Evolutionary conservation across 116 monocot species (phyloP), one percentile per base, ranked within the genome.

Genomic region (Phalaenopsis hybrid): DNA sequence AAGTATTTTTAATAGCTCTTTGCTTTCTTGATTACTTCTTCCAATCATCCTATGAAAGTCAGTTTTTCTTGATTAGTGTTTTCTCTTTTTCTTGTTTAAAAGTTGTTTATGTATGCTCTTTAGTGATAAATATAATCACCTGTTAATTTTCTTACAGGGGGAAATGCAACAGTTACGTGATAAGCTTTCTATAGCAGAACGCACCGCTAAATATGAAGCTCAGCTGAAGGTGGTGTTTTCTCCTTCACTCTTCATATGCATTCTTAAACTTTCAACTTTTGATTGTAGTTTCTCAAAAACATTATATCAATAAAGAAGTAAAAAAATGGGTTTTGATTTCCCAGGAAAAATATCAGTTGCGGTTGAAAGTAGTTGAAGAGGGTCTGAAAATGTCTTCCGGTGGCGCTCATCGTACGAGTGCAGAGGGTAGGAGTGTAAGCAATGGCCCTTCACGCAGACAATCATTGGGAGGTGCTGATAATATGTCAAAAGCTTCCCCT

Each of bases 161-260:
- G 96, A 96, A 80, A 94, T 94, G 91, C 96, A 96, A 83, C 96
- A 94, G 81, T 91, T 96, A 37, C 85, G 94, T 23, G 96, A 96
- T 85, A 96, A 94, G 74, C 92, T 96, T 85, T 70, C 91, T 48
- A 84, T 94, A 70, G 89, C 91, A 79, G 96, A 96, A 77, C 91
- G 96, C 20, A 85, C 94, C 76, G 91, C 96, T 74, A 88, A 85
- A 83, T 94, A 92, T 78, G 96, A 94, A 85, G 91, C 94, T 79
- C 94, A 91, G 70, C 68, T 96, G 67, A 96, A 96, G 81, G 96
- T 96, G 81, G 41, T 44, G 73, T 4, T 51, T 51, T 57, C 12
- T 72, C 15, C 46, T 78, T 13, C 49, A 41, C 51, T 18, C 77
- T 50, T 70, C 25, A 8, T 77, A 4, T 51, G 25, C 23, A 44